Evolutionary conservation across 2,329 filamentous ascomycete genomes (phyloP).

Genomic region (Cryphonectria radicalis): DNA sequence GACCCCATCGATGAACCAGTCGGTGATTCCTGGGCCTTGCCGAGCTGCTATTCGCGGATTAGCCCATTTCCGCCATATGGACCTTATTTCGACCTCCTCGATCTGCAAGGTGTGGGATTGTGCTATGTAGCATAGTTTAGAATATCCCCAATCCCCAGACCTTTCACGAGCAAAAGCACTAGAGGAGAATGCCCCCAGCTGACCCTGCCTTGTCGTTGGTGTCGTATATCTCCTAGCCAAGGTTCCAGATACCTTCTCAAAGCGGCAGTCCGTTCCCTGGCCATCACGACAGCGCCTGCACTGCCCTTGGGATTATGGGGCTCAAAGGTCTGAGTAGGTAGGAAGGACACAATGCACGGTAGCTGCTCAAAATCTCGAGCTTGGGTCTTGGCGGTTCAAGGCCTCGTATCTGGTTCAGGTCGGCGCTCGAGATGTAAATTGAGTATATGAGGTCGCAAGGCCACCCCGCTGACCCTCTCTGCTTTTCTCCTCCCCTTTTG

Average conservation of each 20-base stretch:
- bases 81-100: conserved; percentile 9
- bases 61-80: not conserved
- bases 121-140: not conserved
- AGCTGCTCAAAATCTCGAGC: not conserved
- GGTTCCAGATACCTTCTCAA: conserved; percentile 27
- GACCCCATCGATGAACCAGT: not conserved
- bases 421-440: not conserved
- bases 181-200: not conserved
- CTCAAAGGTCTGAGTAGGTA: not conserved
- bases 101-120: not conserved
- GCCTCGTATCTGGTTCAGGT: not conserved
- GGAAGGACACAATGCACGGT: not conserved
- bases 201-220: not conserved
- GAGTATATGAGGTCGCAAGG: conserved; percentile 11
- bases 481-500: not conserved
- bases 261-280: conserved; percentile 22
- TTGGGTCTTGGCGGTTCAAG: not conserved
- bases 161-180: too few species aligned
- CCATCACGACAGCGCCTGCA: not conserved
- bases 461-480: not conserved
- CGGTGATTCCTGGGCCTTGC: not conserved
- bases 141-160: not conserved
- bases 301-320: not conserved
- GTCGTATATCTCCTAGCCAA: not conserved
- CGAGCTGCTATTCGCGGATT: conserved; percentile 11